phyloP scores from a whole-genome alignment of 805 yeast species.

The Saccharomycopsis guyanensis region DNA sequence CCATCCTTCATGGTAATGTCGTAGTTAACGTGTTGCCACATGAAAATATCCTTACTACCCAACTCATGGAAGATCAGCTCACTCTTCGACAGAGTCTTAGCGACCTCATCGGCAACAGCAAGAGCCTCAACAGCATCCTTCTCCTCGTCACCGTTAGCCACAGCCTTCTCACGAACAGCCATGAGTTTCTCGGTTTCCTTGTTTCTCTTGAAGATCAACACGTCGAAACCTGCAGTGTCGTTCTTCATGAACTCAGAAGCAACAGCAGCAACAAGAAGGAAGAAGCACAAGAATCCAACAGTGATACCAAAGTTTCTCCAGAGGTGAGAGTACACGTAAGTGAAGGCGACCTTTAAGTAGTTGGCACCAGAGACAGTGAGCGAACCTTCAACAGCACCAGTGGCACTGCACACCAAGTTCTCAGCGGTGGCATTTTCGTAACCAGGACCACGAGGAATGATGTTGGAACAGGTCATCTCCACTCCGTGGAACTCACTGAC shows the following conservation, averaged over 20 bases:
- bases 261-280: conserved; percentile 20
- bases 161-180: not conserved
- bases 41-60: conserved; percentile 32
- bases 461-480: conserved; percentile 45
- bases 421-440: conserved; percentile 34
- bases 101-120: not conserved
- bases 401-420: conserved; percentile 48
- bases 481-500: conserved; percentile 56
- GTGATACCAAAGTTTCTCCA: conserved; percentile 80
- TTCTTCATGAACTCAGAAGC: conserved; percentile 23
- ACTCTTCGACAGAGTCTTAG: not conserved
- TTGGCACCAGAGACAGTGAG: conserved; percentile 48
- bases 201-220: conserved; percentile 23
- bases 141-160: conserved; percentile 22
- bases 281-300: conserved; percentile 40
- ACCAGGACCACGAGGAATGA: conserved; percentile 54
- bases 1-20: conserved; percentile 37
- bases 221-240: conserved; percentile 23
- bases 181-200: conserved; percentile 11
- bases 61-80: conserved; percentile 9
- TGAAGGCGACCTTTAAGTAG: conserved; percentile 42
- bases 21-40: conserved; percentile 58
- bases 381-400: conserved; percentile 53
- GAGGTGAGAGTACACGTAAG: conserved; percentile 48
- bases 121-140: conserved; percentile 21